These are phyloP conservation scores for Linum tenue DNA, from an alignment of 345 rosid species.

Conservation along the genomic window DNA sequence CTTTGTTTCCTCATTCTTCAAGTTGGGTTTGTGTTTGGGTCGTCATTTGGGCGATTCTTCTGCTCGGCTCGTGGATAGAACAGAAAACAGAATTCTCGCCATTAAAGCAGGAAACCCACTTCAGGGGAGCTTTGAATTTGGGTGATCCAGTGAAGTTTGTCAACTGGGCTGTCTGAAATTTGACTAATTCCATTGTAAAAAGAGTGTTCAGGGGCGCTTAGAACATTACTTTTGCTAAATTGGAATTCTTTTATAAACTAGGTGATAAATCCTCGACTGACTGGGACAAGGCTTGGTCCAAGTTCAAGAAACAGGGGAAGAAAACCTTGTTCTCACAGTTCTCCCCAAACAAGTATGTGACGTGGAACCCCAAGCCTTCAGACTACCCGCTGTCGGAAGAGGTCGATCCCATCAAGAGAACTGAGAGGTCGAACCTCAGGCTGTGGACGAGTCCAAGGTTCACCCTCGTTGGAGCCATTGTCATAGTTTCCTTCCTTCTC, in stretches of 20 bases:
- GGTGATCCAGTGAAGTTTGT: too few species aligned
- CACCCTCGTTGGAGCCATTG: constrained; percentile 56
- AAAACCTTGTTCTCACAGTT: constrained; percentile 53
- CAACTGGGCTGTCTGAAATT: too few species aligned
- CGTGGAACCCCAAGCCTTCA: constrained; percentile 76
- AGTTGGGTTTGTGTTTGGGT: too few species aligned
- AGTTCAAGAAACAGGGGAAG: constrained; percentile 72
- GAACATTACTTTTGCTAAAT: too few species aligned
- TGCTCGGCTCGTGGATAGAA: too few species aligned
- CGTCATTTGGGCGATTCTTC: too few species aligned
- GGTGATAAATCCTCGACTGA: constrained; percentile 68
- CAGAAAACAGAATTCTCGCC: too few species aligned
- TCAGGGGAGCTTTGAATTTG: too few species aligned
- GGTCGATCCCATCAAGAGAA: constrained; percentile 84
- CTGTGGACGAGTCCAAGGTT: constrained; percentile 80
- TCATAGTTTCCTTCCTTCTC: constrained; percentile 61
- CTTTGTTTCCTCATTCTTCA: not conserved
- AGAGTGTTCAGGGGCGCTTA: too few species aligned
- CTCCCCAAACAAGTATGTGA: constrained; percentile 72
- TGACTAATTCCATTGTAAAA: too few species aligned
- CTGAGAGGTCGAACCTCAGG: constrained; percentile 77
- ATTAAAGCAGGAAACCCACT: too few species aligned
- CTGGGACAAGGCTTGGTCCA: constrained; percentile 95
- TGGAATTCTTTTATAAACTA: not conserved
- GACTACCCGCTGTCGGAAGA: constrained; percentile 80